Percentiles rank a stretch among this genome's conserved stretches.
Conservation (phyloP, 305 asterid species). For the Salvia sclarea region DNA sequence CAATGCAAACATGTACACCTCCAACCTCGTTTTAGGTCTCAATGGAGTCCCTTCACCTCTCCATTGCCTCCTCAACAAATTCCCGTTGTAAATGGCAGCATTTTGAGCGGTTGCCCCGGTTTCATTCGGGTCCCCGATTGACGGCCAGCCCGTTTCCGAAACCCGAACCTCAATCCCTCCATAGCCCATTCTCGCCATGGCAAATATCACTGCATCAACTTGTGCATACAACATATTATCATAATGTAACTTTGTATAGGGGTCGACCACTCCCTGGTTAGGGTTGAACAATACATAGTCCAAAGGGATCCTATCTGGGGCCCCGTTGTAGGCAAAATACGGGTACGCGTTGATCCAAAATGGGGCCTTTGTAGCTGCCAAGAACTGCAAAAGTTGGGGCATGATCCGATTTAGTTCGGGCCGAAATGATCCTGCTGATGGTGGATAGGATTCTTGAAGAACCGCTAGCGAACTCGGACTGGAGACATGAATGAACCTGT, state of each 20-base stretch:
- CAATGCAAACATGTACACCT: conserved; percentile 47
- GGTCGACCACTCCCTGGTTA: conserved; percentile 57
- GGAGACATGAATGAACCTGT: conserved; percentile 51
- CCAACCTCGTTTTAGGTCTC: conserved; percentile 45
- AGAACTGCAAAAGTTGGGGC: conserved; percentile 47
- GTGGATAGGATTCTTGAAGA: conserved; percentile 56
- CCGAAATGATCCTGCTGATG: conserved; percentile 48
- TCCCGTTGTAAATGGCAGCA: conserved; percentile 46
- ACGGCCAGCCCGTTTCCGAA: conserved; percentile 61
- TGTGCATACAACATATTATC: conserved; percentile 73
- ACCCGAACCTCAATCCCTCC: conserved; percentile 48
- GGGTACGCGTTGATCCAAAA: conserved; percentile 69
- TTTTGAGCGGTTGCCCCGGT: conserved; percentile 40
- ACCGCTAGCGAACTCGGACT: conserved; percentile 53
- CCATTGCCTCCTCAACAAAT: conserved; percentile 43
- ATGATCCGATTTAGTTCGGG: conserved; percentile 39
- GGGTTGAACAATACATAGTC: conserved; percentile 61
- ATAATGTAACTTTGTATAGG: conserved; percentile 50
- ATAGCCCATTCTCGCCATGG: conserved; percentile 47
- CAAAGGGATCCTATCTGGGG: conserved; percentile 49
- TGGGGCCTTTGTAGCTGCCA: conserved; percentile 46
- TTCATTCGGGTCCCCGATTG: conserved; percentile 47
- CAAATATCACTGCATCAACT: conserved; percentile 52
- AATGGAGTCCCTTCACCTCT: conserved; percentile 52
- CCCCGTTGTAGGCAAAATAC: conserved; percentile 56